These are phyloP conservation scores for Agrocybe pediades DNA, from an alignment of 768 basidiomycete genomes.

Conservation along the genomic window DNA sequence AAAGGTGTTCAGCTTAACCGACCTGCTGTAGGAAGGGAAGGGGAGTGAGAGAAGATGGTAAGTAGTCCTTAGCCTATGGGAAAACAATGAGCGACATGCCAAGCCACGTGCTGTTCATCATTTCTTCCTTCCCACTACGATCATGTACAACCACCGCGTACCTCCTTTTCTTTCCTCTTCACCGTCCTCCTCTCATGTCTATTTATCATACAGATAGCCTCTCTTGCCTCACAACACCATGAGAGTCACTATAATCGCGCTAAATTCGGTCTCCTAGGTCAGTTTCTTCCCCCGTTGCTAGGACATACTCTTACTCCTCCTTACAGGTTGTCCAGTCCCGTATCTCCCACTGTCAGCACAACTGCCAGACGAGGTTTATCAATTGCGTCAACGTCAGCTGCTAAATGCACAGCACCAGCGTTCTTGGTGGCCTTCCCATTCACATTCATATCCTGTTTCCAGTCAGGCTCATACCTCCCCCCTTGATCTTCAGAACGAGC, in stretches of 20 bases:
- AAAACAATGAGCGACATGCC: constrained; percentile 16
- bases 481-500: constrained; percentile 43
- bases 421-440: constrained; percentile 22
- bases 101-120: constrained; percentile 15
- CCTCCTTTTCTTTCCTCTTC: neutral
- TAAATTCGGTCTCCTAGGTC: constrained; percentile 58
- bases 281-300: neutral
- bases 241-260: constrained; percentile 67
- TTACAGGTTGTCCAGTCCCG: constrained; percentile 53
- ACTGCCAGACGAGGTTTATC: constrained; percentile 56
- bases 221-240: constrained; percentile 76
- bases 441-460: neutral
- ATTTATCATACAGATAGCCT: constrained; percentile 41
- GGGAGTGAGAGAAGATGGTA: constrained; percentile 24
- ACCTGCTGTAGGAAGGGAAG: constrained; percentile 22
- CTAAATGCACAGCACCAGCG: constrained; percentile 27
- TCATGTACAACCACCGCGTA: constrained; percentile 9
- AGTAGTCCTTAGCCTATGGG: constrained; percentile 14
- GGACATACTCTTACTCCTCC: constrained; percentile 1
- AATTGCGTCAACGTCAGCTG: constrained; percentile 55
- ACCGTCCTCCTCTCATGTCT: neutral
- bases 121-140: constrained; percentile 9
- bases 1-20: constrained; percentile 19
- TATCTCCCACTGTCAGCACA: constrained; percentile 69
- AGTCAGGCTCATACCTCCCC: neutral